phyloP scores from a whole-genome alignment of 192 early-diverging fungal species.

The Pilobolus umbonatus region DNA sequence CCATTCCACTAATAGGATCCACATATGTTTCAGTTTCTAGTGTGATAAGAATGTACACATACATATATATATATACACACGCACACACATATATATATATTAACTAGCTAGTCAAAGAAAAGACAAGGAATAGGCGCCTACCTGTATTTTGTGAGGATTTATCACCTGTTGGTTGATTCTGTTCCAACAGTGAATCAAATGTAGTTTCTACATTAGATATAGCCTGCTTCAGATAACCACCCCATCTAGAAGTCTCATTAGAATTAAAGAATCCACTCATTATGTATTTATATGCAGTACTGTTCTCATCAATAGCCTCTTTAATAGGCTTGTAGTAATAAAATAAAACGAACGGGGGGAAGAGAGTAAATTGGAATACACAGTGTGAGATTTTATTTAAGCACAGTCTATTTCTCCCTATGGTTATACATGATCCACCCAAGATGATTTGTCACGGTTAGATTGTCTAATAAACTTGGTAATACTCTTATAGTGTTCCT shows the following conservation, averaged over 20 bases:
- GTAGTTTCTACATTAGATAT: slow-evolving; percentile 70
- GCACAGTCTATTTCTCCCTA: not conserved
- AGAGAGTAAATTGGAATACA: not conserved
- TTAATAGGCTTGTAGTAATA: too few relatives aligned
- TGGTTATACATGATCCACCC: too few relatives aligned
- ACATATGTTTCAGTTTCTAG: slow-evolving; percentile 33
- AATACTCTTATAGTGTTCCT: not conserved
- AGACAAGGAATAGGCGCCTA: too few relatives aligned
- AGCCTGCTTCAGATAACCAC: slow-evolving; percentile 68
- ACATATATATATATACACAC: not conserved
- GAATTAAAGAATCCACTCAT: slow-evolving; percentile 23
- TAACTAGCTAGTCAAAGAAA: not conserved
- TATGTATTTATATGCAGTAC: too few relatives aligned
- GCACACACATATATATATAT: too few relatives aligned
- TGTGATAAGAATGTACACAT: not conserved
- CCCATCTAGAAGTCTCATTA: slow-evolving; percentile 39
- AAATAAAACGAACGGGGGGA: too few relatives aligned
- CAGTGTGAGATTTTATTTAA: not conserved
- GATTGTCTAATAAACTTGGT: not conserved
- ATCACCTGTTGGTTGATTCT: slow-evolving; percentile 23
- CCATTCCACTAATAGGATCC: slow-evolving; percentile 49
- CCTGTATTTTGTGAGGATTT: slow-evolving; percentile 36
- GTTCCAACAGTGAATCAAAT: slow-evolving; percentile 68
- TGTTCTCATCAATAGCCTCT: too few relatives aligned
- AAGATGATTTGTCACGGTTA: not conserved